A percentile compares a stretch with the other conserved stretches of the same genome.
These are phyloP conservation scores for Chaetomium strumarium DNA, from an alignment of 2,329 filamentous ascomycete species.

Conservation along the genomic window DNA sequence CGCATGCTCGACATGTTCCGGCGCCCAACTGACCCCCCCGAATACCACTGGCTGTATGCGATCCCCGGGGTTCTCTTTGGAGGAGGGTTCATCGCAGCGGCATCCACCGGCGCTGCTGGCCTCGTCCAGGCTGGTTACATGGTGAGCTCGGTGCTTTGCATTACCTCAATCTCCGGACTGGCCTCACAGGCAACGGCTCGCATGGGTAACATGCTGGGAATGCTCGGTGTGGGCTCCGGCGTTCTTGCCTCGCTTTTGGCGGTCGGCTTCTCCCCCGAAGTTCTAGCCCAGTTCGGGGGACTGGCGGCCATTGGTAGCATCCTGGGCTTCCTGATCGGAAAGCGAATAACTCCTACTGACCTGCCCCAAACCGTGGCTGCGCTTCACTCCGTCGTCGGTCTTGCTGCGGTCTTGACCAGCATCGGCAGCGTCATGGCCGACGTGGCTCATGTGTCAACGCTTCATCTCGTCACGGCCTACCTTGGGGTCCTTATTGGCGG, in stretches of 20 bases:
- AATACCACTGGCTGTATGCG: constrained; percentile 83
- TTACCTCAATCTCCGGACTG: constrained; percentile 74
- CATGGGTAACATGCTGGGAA: constrained; percentile 79
- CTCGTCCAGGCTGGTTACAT: constrained; percentile 84
- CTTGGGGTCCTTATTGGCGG: constrained; percentile 81
- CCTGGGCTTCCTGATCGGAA: constrained; percentile 66
- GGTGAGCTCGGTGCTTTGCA: constrained; percentile 77
- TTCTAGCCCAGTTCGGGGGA: constrained; percentile 71
- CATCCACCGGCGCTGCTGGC: constrained; percentile 74
- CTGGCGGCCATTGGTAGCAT: constrained; percentile 68
- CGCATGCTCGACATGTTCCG: constrained; percentile 92
- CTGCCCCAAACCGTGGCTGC: constrained; percentile 86
- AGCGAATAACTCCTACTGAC: constrained; percentile 80
- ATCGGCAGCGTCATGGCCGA: constrained; percentile 79
- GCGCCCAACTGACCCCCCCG: constrained; percentile 76
- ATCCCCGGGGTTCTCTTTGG: constrained; percentile 72
- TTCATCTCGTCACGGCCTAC: constrained; percentile 83
- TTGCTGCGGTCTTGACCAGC: constrained; percentile 82
- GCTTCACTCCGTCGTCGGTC: constrained; percentile 81
- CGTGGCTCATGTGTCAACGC: constrained; percentile 62
- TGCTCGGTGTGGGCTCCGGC: constrained; percentile 76
- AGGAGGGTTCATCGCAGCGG: constrained; percentile 73
- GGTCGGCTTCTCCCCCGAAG: constrained; percentile 72
- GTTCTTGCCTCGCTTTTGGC: constrained; percentile 77
- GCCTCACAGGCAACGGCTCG: constrained; percentile 78